Percentiles rank a stretch among this genome's conserved stretches.
Evolutionary conservation across 495 filamentous ascomycete genomes (phyloP).

Genomic region (Margaritispora aquatica): DNA sequence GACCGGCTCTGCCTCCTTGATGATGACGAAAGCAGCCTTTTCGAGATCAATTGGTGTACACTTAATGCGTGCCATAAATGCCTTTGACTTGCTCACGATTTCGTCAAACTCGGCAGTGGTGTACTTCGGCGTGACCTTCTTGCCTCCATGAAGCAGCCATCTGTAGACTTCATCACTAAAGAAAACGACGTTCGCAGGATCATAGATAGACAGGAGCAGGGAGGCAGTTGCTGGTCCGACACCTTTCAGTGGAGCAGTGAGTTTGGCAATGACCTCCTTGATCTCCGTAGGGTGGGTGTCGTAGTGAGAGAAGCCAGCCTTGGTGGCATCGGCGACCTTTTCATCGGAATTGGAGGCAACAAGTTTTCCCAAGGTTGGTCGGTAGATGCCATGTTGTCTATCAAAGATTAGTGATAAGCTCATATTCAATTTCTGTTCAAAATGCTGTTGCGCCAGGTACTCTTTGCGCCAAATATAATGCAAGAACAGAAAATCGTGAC

Average conservation of each 20-base stretch:
- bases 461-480: background rate
- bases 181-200: conserved; percentile 55
- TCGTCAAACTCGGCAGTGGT: conserved; percentile 54
- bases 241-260: conserved; percentile 47
- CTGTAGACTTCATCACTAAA: conserved; percentile 72
- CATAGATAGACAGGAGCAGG: conserved; percentile 56
- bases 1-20: conserved; percentile 31
- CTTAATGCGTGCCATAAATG: conserved; percentile 41
- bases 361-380: conserved; percentile 61
- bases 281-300: conserved; percentile 31
- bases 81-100: conserved; percentile 39
- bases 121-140: conserved; percentile 47
- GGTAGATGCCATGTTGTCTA: conserved; percentile 54
- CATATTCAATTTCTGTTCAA: no score
- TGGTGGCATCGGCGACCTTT: conserved; percentile 36
- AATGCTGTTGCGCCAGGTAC: background rate
- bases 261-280: conserved; percentile 37
- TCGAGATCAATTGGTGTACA: conserved; percentile 57
- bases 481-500: conserved; percentile 2
- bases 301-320: conserved; percentile 42
- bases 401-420: conserved; percentile 18
- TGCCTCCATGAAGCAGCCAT: conserved; percentile 51
- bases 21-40: conserved; percentile 59
- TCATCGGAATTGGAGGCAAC: conserved; percentile 51
- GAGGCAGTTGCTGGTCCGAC: conserved; percentile 72